Conservation (phyloP, 2,329 filamentous ascomycete species). For the Calonectria pteridis region DNA sequence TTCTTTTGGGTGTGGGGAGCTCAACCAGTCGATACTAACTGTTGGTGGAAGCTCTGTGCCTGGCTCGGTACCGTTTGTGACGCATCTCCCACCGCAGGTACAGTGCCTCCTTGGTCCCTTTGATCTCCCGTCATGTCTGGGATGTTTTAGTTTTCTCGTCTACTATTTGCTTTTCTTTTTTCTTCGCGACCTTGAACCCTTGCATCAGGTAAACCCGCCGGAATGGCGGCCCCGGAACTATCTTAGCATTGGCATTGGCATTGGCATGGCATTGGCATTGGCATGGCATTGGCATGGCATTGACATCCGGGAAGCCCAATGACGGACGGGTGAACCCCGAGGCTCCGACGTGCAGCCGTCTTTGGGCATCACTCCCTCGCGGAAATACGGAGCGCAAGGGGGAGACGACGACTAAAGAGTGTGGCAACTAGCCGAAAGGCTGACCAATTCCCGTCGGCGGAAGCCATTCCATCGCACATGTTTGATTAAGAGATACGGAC, state of each 20-base stretch:
- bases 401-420: background rate
- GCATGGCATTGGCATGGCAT: too few species aligned
- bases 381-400: conserved; percentile 4
- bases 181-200: background rate
- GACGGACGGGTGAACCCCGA: background rate
- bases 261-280: background rate
- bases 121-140: conserved; percentile 20
- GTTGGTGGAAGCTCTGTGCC: background rate
- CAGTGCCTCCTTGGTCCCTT: conserved; percentile 11
- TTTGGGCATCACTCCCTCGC: conserved; percentile 2
- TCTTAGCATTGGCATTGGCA: background rate
- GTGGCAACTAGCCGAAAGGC: background rate
- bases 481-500: conserved; percentile 1
- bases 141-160: background rate
- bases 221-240: background rate
- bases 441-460: background rate
- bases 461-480: background rate
- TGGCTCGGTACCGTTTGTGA: background rate
- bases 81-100: conserved; percentile 12
- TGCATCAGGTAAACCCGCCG: background rate
- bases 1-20: background rate
- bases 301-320: background rate
- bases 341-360: background rate
- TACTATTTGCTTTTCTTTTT: background rate
- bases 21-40: background rate